Percentiles rank a stretch among this genome's conserved stretches.
These are phyloP conservation scores for Penicillium dipodomyicola DNA, from an alignment of 495 filamentous ascomycete genomes.

Conservation along the genomic window DNA sequence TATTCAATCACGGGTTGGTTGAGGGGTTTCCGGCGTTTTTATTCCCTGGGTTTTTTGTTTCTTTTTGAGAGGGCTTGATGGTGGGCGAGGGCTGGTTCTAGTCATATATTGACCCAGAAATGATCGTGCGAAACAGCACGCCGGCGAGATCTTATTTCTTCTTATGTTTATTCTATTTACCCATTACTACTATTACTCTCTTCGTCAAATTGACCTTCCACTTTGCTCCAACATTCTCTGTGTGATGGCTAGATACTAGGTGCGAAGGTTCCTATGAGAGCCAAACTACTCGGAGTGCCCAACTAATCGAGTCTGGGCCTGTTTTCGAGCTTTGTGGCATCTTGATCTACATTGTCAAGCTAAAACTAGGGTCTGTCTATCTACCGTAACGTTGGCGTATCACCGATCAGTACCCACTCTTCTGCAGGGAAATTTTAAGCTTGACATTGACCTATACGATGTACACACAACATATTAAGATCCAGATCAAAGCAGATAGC, in stretches of 20 bases:
- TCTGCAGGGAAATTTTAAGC: slow-evolving; percentile 9
- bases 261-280: background rate
- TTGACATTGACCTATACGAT: background rate
- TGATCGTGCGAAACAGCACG: slow-evolving; percentile 9
- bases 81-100: slow-evolving; percentile 20
- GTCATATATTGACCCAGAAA: slow-evolving; percentile 12
- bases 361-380: slow-evolving; percentile 1
- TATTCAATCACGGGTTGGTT: slow-evolving; percentile 41
- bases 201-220: slow-evolving; percentile 15
- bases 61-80: slow-evolving; percentile 33
- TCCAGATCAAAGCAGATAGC: background rate
- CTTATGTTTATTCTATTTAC: slow-evolving; percentile 12
- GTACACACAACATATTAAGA: background rate
- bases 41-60: slow-evolving; percentile 26
- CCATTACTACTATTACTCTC: slow-evolving; percentile 14
- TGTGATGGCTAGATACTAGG: background rate
- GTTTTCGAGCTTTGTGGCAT: background rate
- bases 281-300: background rate
- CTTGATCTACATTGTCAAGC: background rate
- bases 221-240: slow-evolving; percentile 11
- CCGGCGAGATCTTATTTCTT: slow-evolving; percentile 19
- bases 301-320: background rate
- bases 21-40: slow-evolving; percentile 47
- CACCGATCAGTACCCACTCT: slow-evolving; percentile 14
- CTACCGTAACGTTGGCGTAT: slow-evolving; percentile 5